phyloP scores from a whole-genome alignment of 345 rosid genomes.

The Hibiscus mutabilis region DNA sequence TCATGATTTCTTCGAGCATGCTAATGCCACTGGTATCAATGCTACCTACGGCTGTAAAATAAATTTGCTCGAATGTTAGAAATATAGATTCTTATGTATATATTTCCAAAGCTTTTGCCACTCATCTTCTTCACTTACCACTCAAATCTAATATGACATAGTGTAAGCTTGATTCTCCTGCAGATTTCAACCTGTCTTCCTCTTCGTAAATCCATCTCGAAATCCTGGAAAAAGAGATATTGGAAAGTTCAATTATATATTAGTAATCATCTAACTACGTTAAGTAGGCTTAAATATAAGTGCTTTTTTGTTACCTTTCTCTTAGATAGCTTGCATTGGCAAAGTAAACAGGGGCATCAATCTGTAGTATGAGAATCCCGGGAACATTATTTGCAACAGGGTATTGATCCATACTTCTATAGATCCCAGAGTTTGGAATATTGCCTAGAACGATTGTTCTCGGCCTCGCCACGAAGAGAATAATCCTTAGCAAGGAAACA shows the following conservation, averaged over 20 bases:
- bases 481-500: constrained; percentile 60
- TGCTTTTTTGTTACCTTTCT: constrained; percentile 47
- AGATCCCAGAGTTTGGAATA: constrained; percentile 69
- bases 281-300: background rate
- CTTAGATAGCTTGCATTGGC: constrained; percentile 86
- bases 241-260: background rate
- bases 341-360: constrained; percentile 82
- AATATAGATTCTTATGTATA: background rate
- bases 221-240: constrained; percentile 38
- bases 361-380: constrained; percentile 74
- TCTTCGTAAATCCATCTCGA: constrained; percentile 84
- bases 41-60: constrained; percentile 60
- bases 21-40: constrained; percentile 93
- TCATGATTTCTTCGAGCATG: constrained; percentile 82
- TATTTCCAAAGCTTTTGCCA: background rate
- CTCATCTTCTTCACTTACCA: constrained; percentile 28
- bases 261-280: background rate
- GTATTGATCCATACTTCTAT: constrained; percentile 78
- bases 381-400: constrained; percentile 50
- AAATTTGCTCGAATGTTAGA: background rate
- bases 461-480: constrained; percentile 78
- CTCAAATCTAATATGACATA: constrained; percentile 73
- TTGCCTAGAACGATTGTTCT: constrained; percentile 61
- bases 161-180: constrained; percentile 57
- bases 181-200: constrained; percentile 53